Evolutionary conservation across 495 filamentous ascomycete genomes (phyloP).

Genomic region (Lineolata rhizophorae): DNA sequence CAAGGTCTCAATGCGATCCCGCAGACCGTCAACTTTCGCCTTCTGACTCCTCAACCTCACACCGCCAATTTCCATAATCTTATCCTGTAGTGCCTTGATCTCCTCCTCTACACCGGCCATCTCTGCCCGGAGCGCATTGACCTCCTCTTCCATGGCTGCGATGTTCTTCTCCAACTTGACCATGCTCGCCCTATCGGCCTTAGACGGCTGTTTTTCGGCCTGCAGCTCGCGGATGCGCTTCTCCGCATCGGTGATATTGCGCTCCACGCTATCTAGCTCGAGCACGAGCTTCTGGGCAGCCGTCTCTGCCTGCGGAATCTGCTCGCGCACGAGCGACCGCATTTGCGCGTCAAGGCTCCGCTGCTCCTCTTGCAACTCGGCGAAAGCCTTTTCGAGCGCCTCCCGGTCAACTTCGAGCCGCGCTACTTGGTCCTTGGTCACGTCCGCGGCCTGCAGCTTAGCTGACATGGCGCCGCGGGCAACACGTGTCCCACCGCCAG

Average conservation of each 20-base stretch:
- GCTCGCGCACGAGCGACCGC: constrained; percentile 44
- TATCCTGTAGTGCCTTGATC: constrained; percentile 75
- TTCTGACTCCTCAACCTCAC: constrained; percentile 79
- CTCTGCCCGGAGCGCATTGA: constrained; percentile 58
- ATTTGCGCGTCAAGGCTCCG: constrained; percentile 52
- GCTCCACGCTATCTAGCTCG: constrained; percentile 68
- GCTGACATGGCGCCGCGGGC: constrained; percentile 88
- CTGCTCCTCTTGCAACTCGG: constrained; percentile 59
- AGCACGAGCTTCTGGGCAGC: constrained; percentile 81
- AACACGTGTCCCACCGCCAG: constrained; percentile 74
- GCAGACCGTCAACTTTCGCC: constrained; percentile 76
- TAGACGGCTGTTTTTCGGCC: constrained; percentile 55
- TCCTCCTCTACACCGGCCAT: constrained; percentile 73
- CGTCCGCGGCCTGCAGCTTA: constrained; percentile 70
- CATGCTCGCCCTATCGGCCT: constrained; percentile 51
- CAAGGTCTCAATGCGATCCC: constrained; percentile 63
- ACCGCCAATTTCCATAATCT: constrained; percentile 95
- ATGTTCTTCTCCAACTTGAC: constrained; percentile 55
- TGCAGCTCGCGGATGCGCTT: constrained; percentile 63
- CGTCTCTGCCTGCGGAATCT: constrained; percentile 68
- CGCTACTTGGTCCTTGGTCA: constrained; percentile 63
- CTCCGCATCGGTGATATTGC: constrained; percentile 66
- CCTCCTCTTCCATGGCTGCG: constrained; percentile 47
- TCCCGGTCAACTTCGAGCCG: constrained; percentile 79
- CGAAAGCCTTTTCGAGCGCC: constrained; percentile 54